Percentiles rank a stretch among this genome's conserved stretches.
phyloP scores from a whole-genome alignment of 1,139 yeast genomes.

The Yamadazyma trypodendri region DNA sequence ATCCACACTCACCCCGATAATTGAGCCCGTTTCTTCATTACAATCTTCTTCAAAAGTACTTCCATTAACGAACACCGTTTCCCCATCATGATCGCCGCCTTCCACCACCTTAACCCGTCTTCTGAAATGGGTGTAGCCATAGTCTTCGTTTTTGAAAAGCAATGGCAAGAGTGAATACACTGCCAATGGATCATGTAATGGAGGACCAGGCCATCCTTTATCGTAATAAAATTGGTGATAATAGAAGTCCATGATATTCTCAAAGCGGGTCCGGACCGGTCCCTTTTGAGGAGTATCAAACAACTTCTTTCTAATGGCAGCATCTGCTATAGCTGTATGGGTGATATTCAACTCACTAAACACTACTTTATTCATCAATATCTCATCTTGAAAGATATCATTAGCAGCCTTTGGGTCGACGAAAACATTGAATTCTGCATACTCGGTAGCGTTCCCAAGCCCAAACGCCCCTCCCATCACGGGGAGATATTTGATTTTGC shows the following conservation, averaged over 20 bases:
- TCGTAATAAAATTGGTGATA: constrained; percentile 29
- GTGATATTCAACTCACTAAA: constrained; percentile 72
- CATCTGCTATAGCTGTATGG: constrained; percentile 62
- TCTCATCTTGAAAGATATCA: constrained; percentile 46
- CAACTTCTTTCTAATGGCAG: constrained; percentile 34
- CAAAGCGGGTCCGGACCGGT: constrained; percentile 50
- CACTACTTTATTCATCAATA: constrained; percentile 48
- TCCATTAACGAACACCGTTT: constrained; percentile 30
- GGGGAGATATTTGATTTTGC: constrained; percentile 50
- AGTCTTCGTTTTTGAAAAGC: constrained; percentile 28
- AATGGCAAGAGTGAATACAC: constrained; percentile 55
- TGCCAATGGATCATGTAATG: constrained; percentile 82
- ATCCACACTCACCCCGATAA: constrained; percentile 46
- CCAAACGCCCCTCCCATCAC: constrained; percentile 79
- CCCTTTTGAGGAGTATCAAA: constrained; percentile 15
- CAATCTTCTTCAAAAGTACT: constrained; percentile 21
- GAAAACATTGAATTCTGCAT: constrained; percentile 78
- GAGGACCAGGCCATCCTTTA: constrained; percentile 54
- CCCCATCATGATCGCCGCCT: constrained; percentile 35
- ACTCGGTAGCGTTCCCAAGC: constrained; percentile 44
- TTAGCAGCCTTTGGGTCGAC: constrained; percentile 78
- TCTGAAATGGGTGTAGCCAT: constrained; percentile 25
- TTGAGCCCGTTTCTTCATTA: constrained; percentile 38
- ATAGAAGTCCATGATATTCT: constrained; percentile 58
- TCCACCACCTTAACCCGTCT: constrained; percentile 25